Evolutionary conservation across 2,329 filamentous ascomycete species (phyloP), one percentile per base, ranked within the genome.

Genomic region (Fusarium foetens): DNA sequence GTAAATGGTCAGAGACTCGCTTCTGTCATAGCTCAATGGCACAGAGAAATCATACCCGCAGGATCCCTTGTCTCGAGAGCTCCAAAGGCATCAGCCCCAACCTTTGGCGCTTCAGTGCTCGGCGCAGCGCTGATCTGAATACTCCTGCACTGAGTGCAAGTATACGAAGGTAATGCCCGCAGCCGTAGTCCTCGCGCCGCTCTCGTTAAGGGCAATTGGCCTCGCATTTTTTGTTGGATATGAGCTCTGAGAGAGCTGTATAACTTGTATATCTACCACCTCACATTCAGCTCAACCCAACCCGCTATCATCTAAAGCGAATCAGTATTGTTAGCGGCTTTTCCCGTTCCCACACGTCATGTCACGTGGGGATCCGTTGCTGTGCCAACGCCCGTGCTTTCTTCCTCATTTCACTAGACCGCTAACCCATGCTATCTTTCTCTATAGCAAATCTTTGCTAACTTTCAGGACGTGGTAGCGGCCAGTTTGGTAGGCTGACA

Each of bases 91-190:
- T 91, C 89, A 71, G 83, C 82, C 64, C 82, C 82, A 48, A 84
- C 79, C 57, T 80, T 81, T 58, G 88, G 84, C 53, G 86, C 84
- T 70, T 89, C 87, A 39, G 86, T 88, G 62, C 86, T 88, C 38
- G 90, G 88, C 61, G 88, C 84, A 57, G 89, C 84, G 79, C 87
- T 89, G 83, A 92, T 90, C 78, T 91, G 89, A 52, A 92, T 89
- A 57, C 83, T 79, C 78, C 90, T 84, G 80, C 88, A 90, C 81
- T 89, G 87, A 53, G 83, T 81, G 78, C 87, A 89, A 52, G 88
- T 80, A 66, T 84, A 86, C 17, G 78, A 75, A 41, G 79, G 63
- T 29, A 70, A 73, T 58, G 71, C 62, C 64, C 79, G 77, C 63
- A 75, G 67, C 60, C 79, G 75, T 55, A 80, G 61, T 69, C 79